Conservation (phyloP, 768 basidiomycete genomes). For the Pleurotus tuber-regium region DNA sequence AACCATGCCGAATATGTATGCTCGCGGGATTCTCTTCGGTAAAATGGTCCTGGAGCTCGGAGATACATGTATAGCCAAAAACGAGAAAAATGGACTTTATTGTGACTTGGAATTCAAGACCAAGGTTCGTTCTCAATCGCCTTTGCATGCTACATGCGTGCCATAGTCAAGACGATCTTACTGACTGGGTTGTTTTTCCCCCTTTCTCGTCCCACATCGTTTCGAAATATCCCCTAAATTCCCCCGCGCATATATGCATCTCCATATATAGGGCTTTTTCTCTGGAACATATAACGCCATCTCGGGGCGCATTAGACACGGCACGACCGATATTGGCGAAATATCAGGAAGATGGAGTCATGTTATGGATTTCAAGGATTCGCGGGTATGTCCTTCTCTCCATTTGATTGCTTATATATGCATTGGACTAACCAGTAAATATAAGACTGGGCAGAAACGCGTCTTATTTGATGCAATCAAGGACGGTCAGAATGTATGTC, state of each 20-base stretch:
- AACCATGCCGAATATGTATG: conserved; percentile 99
- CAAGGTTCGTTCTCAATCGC: conserved; percentile 52
- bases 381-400: conserved; percentile 45
- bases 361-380: conserved; percentile 78
- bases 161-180: neutral
- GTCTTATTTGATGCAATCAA: conserved; percentile 82
- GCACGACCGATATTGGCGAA: conserved; percentile 72
- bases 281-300: conserved; percentile 95
- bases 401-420: no score
- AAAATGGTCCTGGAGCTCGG: conserved; percentile 97
- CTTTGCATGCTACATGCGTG: neutral
- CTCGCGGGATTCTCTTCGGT: conserved; percentile 81
- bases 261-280: conserved; percentile 89
- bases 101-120: conserved; percentile 97
- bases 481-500: conserved; percentile 70
- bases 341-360: conserved; percentile 90
- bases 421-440: no score
- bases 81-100: conserved; percentile 67
- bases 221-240: neutral
- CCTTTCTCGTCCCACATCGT: neutral
- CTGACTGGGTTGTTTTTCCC: neutral
- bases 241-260: no score
- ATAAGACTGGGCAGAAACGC: conserved; percentile 69
- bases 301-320: conserved; percentile 71
- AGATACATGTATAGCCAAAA: conserved; percentile 82